Evolutionary conservation across 768 basidiomycete genomes (phyloP).

Genomic region (Omphalotus guepiniiformis): DNA sequence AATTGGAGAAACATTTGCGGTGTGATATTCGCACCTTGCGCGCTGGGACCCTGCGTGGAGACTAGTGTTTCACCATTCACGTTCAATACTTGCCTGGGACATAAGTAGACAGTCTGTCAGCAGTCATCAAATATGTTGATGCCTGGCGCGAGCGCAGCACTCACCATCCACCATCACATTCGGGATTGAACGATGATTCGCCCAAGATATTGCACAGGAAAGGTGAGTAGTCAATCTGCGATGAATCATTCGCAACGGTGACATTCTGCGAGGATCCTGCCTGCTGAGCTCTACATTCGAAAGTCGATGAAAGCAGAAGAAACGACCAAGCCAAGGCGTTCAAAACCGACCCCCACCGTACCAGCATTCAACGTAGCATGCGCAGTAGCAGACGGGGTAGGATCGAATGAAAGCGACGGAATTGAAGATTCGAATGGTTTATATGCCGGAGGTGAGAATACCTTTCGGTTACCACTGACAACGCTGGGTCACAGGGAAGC

Average conservation of each 20-base stretch:
- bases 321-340: neutral
- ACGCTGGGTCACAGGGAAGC: neutral
- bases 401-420: neutral
- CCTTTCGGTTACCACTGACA: slow-evolving; percentile 6
- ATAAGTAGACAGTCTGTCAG: slow-evolving; percentile 3
- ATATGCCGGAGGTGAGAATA: neutral
- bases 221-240: slow-evolving; percentile 44
- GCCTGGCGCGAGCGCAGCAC: slow-evolving; percentile 7
- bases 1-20: slow-evolving; percentile 58
- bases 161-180: slow-evolving; percentile 44
- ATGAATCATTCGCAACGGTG: slow-evolving; percentile 31
- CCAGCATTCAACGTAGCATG: slow-evolving; percentile 11
- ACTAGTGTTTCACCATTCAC: slow-evolving; percentile 21
- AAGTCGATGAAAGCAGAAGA: neutral
- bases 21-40: slow-evolving; percentile 36
- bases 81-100: slow-evolving; percentile 24
- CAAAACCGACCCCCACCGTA: slow-evolving; percentile 1
- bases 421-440: slow-evolving; percentile 1
- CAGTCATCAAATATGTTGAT: neutral
- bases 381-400: neutral
- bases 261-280: slow-evolving; percentile 26
- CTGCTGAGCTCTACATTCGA: slow-evolving; percentile 7
- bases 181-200: slow-evolving; percentile 17
- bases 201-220: slow-evolving; percentile 36
- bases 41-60: slow-evolving; percentile 41